A percentile compares a stretch with the other conserved stretches of the same genome.
phyloP scores from a whole-genome alignment of 2,329 filamentous ascomycete genomes.

The Aspergillus sp. region DNA sequence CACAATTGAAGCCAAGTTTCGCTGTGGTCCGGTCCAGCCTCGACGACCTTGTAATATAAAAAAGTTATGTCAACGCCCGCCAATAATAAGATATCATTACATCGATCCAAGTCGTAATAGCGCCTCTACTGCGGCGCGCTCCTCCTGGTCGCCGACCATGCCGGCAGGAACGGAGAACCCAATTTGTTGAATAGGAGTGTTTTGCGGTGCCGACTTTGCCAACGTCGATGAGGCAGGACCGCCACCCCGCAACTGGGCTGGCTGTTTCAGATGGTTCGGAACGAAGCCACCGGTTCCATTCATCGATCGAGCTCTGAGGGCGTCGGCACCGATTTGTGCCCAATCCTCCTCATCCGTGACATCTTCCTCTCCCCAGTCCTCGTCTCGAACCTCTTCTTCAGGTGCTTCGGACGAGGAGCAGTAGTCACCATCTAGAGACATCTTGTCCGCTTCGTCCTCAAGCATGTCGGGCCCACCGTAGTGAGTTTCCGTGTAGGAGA shows the following conservation, averaged over 20 bases:
- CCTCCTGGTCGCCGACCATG: slow-evolving; percentile 33
- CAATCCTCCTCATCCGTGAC: slow-evolving; percentile 95
- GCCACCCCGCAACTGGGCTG: slow-evolving; percentile 19
- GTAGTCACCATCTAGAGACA: slow-evolving; percentile 78
- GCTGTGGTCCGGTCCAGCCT: background rate
- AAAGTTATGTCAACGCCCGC: slow-evolving; percentile 16
- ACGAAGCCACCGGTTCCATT: slow-evolving; percentile 41
- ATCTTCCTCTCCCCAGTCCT: slow-evolving; percentile 79
- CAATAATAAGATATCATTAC: slow-evolving; percentile 29
- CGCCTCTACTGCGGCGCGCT: slow-evolving; percentile 46
- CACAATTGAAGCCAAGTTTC: background rate
- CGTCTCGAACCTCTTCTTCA: slow-evolving; percentile 62
- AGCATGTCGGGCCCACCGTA: slow-evolving; percentile 63
- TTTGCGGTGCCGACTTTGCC: slow-evolving; percentile 36
- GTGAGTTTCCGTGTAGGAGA: slow-evolving; percentile 64
- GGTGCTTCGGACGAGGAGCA: slow-evolving; percentile 71
- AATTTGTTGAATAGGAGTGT: slow-evolving; percentile 27
- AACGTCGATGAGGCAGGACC: slow-evolving; percentile 34
- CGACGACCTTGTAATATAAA: slow-evolving; percentile 3
- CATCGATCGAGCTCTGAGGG: slow-evolving; percentile 64
- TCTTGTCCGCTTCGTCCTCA: slow-evolving; percentile 87
- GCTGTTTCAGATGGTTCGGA: slow-evolving; percentile 23
- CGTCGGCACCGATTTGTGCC: slow-evolving; percentile 82
- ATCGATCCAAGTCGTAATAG: slow-evolving; percentile 45
- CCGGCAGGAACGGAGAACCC: slow-evolving; percentile 29